These are phyloP conservation scores for Corylus avellana DNA, from an alignment of 306 rosid species.

Conservation along the genomic window DNA sequence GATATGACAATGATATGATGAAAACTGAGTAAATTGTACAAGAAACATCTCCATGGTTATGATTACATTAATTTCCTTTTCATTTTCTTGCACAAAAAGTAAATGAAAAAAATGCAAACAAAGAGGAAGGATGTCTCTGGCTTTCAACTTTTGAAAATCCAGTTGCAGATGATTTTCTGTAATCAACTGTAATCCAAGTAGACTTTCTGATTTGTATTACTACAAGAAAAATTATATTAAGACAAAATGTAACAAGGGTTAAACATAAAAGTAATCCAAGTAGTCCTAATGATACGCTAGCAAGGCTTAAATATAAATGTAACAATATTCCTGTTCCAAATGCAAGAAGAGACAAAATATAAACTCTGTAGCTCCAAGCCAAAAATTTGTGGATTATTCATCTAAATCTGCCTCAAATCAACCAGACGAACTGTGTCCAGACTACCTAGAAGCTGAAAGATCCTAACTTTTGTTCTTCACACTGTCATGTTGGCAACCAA, in stretches of 20 bases:
- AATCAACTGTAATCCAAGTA: conserved; percentile 1
- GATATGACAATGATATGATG: not conserved
- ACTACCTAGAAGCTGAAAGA: not conserved
- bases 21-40: not conserved
- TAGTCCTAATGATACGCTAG: not conserved
- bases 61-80: not conserved
- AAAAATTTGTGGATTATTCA: not conserved
- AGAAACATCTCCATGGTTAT: not conserved
- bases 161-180: not conserved
- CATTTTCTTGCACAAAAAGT: not conserved
- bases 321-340: not conserved
- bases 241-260: not conserved
- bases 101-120: not conserved
- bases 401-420: not conserved
- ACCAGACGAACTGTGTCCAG: not conserved
- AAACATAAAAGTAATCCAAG: not conserved
- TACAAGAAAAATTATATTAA: not conserved
- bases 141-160: not conserved
- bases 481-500: not conserved
- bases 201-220: not conserved
- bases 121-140: not conserved
- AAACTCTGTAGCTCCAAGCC: not conserved
- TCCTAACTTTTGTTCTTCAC: not conserved
- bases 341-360: not conserved
- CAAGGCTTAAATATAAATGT: conserved; percentile 3